These are phyloP conservation scores for Adansonia digitata DNA, from an alignment of 345 rosid genomes.

Conservation along the genomic window DNA sequence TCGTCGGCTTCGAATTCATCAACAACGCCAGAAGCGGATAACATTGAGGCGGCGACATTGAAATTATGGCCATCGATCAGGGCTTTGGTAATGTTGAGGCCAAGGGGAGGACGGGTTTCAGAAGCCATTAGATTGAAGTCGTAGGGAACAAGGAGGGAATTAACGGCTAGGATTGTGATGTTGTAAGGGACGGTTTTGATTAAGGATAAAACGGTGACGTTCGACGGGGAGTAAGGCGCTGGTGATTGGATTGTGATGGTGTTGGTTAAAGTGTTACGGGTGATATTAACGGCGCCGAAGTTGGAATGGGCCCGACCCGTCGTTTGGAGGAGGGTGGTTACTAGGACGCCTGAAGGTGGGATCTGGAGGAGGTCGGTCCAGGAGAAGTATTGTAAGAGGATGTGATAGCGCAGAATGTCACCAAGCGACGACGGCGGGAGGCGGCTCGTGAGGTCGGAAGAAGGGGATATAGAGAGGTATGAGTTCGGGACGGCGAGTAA, in stretches of 20 bases:
- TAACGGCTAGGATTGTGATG: conserved; percentile 61
- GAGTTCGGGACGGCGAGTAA: conserved; percentile 79
- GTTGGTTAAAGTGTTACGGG: conserved; percentile 47
- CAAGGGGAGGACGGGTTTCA: conserved; percentile 52
- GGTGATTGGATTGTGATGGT: conserved; percentile 50
- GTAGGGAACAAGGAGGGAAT: conserved; percentile 56
- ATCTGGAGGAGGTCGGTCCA: conserved; percentile 57
- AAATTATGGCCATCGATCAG: conserved; percentile 78
- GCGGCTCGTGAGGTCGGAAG: conserved; percentile 54
- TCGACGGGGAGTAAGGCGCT: conserved; percentile 38
- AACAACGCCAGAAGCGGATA: conserved; percentile 75
- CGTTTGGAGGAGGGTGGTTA: conserved; percentile 72
- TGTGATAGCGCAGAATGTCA: conserved; percentile 86
- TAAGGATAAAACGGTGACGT: conserved; percentile 55
- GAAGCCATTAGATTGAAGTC: conserved; percentile 74
- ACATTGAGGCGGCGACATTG: conserved; percentile 75
- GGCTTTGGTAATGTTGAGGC: conserved; percentile 67
- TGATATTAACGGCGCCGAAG: conserved; percentile 74
- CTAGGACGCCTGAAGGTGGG: conserved; percentile 48
- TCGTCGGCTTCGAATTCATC: conserved; percentile 70
- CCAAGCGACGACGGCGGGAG: conserved; percentile 57
- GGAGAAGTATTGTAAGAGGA: conserved; percentile 74
- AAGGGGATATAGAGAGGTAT: conserved; percentile 38
- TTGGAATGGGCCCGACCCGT: conserved; percentile 61
- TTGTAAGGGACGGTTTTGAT: conserved; percentile 58